Evolutionary conservation across 2,329 filamentous ascomycete species (phyloP), one percentile per base, ranked within the genome.

Genomic region (Alternaria arbusti): DNA sequence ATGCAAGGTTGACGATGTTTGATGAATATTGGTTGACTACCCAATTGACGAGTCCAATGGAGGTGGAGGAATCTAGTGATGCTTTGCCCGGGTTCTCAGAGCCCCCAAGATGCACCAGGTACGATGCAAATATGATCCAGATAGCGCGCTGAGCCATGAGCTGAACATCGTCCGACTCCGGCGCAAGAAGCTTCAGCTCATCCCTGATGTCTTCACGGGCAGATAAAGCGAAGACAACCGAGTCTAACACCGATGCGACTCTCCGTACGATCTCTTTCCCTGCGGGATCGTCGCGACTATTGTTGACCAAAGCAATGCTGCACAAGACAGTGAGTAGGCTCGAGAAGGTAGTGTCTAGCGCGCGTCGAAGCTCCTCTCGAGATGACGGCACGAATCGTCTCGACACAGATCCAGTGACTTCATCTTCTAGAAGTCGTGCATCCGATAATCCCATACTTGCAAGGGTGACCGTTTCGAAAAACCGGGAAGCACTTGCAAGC

Each of bases 321-420:
- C 72, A 74, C 40, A 80, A 32, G 12, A 80, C 66, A 2, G 77
- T 79, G 22, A 79, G 56, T 8, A 80, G 68, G 55, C 76, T 79
- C 3, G 74, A 78, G 61, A 72, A 78, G 2, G 78, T 79, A 4
- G 75, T 79, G 36, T 74, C 70, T 11, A 80, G 57, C 12, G 78
- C 78, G n/a, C 74, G 66, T 20, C 75, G 77, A 45, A 79, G 64
- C 13, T 74, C 71, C 12, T 65, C 61, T 61, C 72, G 68, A 5
- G 71, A 59, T 11, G 75, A 75, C 13, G 72, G 73, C 22, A 69
- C 70, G 44, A 70, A 68, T 13, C 69, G 68, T 32, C 72, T 70
- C 7, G 66, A 61, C 15, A 70, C 22, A 7, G 65, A 62, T 12
- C 70, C 68, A 23, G 67, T 63, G 6, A 67, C 61, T 32, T 68